Conservation (phyloP, 2,329 filamentous ascomycete genomes). For the Hypoxylon sp. region DNA sequence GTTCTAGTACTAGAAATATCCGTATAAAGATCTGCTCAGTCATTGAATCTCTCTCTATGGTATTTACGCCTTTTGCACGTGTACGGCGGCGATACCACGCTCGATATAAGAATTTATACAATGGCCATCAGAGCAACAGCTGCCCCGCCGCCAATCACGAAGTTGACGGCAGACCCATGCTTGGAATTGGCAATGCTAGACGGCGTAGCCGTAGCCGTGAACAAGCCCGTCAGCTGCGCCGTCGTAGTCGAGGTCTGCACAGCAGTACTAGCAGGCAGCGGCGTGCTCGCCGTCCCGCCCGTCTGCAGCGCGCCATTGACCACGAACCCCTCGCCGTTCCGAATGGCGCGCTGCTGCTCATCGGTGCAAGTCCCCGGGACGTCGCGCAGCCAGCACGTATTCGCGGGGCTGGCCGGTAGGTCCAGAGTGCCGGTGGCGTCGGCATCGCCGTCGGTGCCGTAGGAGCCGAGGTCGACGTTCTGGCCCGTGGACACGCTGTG, state of each 20-base stretch:
- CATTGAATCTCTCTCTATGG: too few species aligned
- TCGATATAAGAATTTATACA: too few species aligned
- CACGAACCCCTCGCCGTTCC: conserved; percentile 22
- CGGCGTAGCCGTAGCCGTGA: conserved; percentile 30
- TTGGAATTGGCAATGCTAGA: conserved; percentile 12
- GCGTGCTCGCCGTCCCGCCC: conserved; percentile 6
- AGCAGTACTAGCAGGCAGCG: conserved; percentile 7
- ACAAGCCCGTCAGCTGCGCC: conserved; percentile 18
- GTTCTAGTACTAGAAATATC: too few species aligned
- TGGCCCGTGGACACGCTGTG: conserved; percentile 56
- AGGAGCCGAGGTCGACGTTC: conserved; percentile 55
- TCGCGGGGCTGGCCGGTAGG: conserved; percentile 52
- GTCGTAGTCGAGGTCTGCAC: conserved; percentile 6
- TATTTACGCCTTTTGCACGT: too few species aligned
- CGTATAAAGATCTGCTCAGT: too few species aligned
- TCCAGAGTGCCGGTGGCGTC: conserved; percentile 59
- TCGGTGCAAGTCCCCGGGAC: conserved; percentile 58
- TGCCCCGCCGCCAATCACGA: conserved; percentile 9
- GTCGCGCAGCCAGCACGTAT: conserved; percentile 65
- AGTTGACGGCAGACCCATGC: background rate
- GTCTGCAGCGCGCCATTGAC: conserved; percentile 35
- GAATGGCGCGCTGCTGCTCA: conserved; percentile 50
- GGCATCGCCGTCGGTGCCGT: conserved; percentile 57
- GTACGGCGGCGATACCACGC: too few species aligned
- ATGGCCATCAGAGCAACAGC: conserved; percentile 8